A percentile compares a stretch with the other conserved stretches of the same genome.
phyloP scores from a whole-genome alignment of 805 yeast genomes.

The Cyberlindnera euphorbiae region DNA sequence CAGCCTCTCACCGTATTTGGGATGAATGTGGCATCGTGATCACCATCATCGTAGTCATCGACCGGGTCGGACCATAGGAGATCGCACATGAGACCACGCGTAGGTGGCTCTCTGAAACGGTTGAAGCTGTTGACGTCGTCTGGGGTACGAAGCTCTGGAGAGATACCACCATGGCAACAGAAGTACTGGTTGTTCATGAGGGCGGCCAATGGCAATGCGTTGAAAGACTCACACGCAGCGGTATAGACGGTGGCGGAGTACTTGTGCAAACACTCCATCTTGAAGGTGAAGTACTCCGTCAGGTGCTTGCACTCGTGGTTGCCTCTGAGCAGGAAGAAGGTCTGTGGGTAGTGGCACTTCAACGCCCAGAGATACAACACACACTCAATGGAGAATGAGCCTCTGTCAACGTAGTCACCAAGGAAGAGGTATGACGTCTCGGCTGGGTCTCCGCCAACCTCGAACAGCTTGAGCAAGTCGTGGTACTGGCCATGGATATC shows the following conservation, averaged over 20 bases:
- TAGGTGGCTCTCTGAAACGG: conserved; percentile 90
- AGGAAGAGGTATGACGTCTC: conserved; percentile 74
- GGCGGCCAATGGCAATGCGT: conserved; percentile 87
- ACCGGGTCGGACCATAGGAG: conserved; percentile 94
- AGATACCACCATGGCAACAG: conserved; percentile 94
- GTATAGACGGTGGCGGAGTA: conserved; percentile 63
- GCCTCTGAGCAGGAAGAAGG: conserved; percentile 82
- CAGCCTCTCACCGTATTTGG: conserved; percentile 84
- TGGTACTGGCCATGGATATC: conserved; percentile 96
- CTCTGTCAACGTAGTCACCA: conserved; percentile 96
- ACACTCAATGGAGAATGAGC: conserved; percentile 83
- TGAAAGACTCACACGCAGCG: conserved; percentile 72
- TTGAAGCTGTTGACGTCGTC: conserved; percentile 66
- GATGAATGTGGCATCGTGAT: conserved; percentile 43
- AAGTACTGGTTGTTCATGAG: conserved; percentile 90
- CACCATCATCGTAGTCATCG: conserved; percentile 78
- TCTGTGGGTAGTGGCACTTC: conserved; percentile 68
- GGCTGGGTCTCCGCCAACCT: conserved; percentile 86
- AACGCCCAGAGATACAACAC: conserved; percentile 70
- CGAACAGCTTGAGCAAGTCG: conserved; percentile 85
- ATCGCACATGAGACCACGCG: conserved; percentile 91
- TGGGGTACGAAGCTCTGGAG: conserved; percentile 72
- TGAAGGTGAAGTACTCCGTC: conserved; percentile 91
- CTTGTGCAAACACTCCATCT: conserved; percentile 84
- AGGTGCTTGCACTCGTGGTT: conserved; percentile 93